phyloP scores from a whole-genome alignment of 1,284 basidiomycete genomes.

The Cryptococcus sp. region DNA sequence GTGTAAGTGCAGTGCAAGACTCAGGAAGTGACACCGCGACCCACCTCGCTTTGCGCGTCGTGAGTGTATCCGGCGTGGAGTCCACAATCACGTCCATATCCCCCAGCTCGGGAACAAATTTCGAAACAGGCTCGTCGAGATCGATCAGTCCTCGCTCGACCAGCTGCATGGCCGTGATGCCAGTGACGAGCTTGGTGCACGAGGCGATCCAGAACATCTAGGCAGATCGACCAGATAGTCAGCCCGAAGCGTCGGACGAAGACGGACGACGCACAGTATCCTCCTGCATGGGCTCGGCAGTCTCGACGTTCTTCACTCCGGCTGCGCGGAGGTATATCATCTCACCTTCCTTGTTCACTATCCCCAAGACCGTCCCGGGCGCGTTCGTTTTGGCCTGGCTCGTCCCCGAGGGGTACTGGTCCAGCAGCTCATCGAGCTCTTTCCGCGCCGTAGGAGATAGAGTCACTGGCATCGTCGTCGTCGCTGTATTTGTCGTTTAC shows the following conservation, averaged over 20 bases:
- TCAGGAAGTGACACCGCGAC: not conserved
- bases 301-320: slow-evolving; percentile 16
- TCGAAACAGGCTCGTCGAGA: slow-evolving; percentile 33
- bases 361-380: slow-evolving; percentile 16
- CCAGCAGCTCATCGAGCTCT: slow-evolving; percentile 15
- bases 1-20: no score
- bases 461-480: slow-evolving; percentile 16
- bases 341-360: slow-evolving; percentile 16
- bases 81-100: slow-evolving; percentile 22
- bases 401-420: slow-evolving; percentile 3
- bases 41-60: slow-evolving; percentile 10
- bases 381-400: slow-evolving; percentile 1
- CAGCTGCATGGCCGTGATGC: slow-evolving; percentile 44
- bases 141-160: slow-evolving; percentile 40
- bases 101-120: slow-evolving; percentile 37
- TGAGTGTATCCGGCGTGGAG: not conserved
- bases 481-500: not conserved
- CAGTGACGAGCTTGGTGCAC: slow-evolving; percentile 47
- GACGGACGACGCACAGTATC: slow-evolving; percentile 14
- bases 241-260: no score
- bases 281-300: slow-evolving; percentile 13
- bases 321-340: slow-evolving; percentile 13
- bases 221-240: not conserved
- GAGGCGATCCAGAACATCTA: slow-evolving; percentile 28
- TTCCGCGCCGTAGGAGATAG: slow-evolving; percentile 9